A percentile compares a stretch with the other conserved stretches of the same genome.
phyloP scores from a whole-genome alignment of 2,329 filamentous ascomycete species.

The Aspergillus sp. region DNA sequence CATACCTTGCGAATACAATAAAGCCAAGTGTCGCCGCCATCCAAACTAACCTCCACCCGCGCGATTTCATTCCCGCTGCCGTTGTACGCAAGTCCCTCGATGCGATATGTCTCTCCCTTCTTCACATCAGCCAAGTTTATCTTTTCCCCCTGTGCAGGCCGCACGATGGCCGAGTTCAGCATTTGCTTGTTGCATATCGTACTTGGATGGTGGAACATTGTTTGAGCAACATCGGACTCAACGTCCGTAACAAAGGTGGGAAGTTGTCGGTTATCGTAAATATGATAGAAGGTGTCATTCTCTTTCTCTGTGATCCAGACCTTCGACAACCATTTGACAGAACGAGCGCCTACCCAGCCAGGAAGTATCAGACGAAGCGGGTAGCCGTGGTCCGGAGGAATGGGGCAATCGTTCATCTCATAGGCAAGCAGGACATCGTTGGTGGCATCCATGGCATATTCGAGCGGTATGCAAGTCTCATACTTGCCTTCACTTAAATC shows the following conservation, averaged over 20 bases:
- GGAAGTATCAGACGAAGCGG: constrained; percentile 43
- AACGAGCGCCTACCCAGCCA: constrained; percentile 43
- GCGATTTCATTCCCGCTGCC: constrained; percentile 53
- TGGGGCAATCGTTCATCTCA: constrained; percentile 40
- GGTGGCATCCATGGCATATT: constrained; percentile 48
- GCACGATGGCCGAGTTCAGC: constrained; percentile 50
- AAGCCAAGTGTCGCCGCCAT: constrained; percentile 50
- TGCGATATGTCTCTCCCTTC: constrained; percentile 43
- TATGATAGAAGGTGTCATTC: constrained; percentile 47
- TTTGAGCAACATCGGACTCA: constrained; percentile 49
- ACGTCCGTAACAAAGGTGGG: constrained; percentile 51
- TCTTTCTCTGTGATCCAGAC: constrained; percentile 42
- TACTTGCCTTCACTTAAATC: constrained; percentile 50
- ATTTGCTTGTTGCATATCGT: constrained; percentile 52
- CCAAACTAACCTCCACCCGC: constrained; percentile 50
- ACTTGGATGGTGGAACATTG: constrained; percentile 50
- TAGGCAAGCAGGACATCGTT: constrained; percentile 51
- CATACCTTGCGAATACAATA: constrained; percentile 44
- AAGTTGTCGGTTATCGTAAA: constrained; percentile 52
- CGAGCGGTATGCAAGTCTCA: constrained; percentile 49
- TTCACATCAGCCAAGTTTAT: constrained; percentile 40
- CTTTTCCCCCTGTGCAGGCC: constrained; percentile 48
- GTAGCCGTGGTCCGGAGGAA: constrained; percentile 47
- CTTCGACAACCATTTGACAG: constrained; percentile 41
- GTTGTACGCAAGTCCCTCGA: constrained; percentile 52